Evolutionary conservation across 371 early-diverging fungal genomes (phyloP), one percentile per base, ranked within the genome.

Genomic region (Apophysomyces ossiformis): DNA sequence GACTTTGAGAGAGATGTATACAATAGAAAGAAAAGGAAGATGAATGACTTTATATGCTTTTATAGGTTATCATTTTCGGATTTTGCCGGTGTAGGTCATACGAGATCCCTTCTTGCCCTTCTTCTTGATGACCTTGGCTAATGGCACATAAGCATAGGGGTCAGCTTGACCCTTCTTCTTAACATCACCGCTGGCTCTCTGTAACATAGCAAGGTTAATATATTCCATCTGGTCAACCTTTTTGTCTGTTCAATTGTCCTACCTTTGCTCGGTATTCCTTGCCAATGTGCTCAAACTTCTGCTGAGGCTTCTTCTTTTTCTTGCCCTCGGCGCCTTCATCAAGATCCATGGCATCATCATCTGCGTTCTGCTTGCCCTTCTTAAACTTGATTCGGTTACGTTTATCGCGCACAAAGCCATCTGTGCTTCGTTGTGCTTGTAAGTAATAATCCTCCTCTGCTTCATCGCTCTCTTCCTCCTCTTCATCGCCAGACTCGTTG

Each of bases 71-170:
- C 73, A 83, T 66, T 81, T 81, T 63, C 73, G 78, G 47, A 79
- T 66, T 68, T 74, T 72, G 57, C 83, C 83, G 26, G 83, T 83
- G 43, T 69, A 80, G 47, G 83, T 80, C 43, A 83, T 58, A 57
- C 68, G 75, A 47, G 73, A 66, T 36, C 78, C 76, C 54, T 69
- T 71, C 26, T 63, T 65, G 58, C 77, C 77, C 73, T 82, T 84
- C 70, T 79, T 78, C 71, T 81, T 86, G 61, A 74, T 79, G 26
- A 80, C 78, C 72, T 83, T 83, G 56, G 77, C 83, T 67, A 98
- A 84, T 58, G 99, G 97, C 54, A 98, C 87, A 78, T 97, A 98
- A n/a, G 96, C 95, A 73, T 87, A 96, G 44, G 99, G 99, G 78
- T 98, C 97, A 7, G 93, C 85, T 70, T 89, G 89, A 39, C 92